These are phyloP conservation scores for Balamuthia mandrillaris DNA, from an alignment of 208 protist species.

Conservation along the genomic window DNA sequence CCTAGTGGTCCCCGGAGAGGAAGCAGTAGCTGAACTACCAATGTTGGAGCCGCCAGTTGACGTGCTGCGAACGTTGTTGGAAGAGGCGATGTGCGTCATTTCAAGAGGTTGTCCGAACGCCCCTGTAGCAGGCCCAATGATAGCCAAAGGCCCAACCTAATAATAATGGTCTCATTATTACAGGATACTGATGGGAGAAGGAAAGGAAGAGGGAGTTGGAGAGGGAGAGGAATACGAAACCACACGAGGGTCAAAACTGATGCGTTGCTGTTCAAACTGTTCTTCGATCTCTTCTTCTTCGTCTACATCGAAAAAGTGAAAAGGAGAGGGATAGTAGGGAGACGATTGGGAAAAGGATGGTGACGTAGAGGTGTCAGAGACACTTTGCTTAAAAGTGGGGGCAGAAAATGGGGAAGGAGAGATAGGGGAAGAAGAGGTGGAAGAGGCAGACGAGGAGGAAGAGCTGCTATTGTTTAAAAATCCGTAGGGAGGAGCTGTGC, in stretches of 20 bases:
- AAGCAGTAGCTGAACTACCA: neutral
- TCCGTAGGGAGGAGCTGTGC: no score
- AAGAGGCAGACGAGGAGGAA: no score
- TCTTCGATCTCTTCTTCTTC: neutral
- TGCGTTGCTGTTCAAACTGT: neutral
- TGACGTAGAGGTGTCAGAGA: neutral
- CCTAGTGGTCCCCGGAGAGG: neutral
- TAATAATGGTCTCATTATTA: no score
- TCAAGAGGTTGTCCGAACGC: neutral
- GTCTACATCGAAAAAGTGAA: neutral
- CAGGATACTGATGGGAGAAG: no score
- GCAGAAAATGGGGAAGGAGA: neutral
- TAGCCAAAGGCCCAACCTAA: constrained; percentile 10
- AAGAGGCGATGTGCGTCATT: constrained; percentile 22
- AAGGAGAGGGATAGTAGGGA: neutral
- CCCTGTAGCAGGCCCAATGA: neutral
- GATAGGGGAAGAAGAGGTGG: neutral
- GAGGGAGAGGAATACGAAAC: no score
- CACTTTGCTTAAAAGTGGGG: neutral
- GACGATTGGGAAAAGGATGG: neutral
- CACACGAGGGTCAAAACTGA: constrained; percentile 7
- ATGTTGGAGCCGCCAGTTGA: neutral
- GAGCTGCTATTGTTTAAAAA: no score
- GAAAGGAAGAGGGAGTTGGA: no score
- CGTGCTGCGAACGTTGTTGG: constrained; percentile 7